phyloP scores from a whole-genome alignment of 805 yeast genomes.

The Candida maesae region DNA sequence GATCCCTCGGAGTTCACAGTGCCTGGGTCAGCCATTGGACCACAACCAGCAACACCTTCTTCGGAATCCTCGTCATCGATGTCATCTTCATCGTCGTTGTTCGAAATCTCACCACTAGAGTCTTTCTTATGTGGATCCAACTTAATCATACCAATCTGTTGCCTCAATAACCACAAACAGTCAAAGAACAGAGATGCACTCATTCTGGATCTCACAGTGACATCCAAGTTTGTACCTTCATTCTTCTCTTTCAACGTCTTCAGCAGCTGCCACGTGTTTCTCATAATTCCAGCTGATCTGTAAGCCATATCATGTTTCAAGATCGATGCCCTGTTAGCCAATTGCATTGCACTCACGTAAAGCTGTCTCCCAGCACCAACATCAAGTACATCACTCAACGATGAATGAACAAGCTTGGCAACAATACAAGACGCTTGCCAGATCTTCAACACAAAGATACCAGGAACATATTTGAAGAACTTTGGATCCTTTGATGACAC shows the following conservation, averaged over 20 bases:
- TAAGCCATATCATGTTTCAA: constrained; percentile 90
- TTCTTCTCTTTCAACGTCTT: constrained; percentile 56
- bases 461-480: constrained; percentile 77
- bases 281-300: constrained; percentile 90
- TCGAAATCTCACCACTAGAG: constrained; percentile 11
- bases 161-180: constrained; percentile 77
- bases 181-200: constrained; percentile 92
- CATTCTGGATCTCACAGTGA: constrained; percentile 78
- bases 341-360: constrained; percentile 60
- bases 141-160: constrained; percentile 83
- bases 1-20: constrained; percentile 35
- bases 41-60: constrained; percentile 19
- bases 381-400: constrained; percentile 64
- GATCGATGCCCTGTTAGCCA: constrained; percentile 77
- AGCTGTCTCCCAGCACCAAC: constrained; percentile 65
- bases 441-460: constrained; percentile 71
- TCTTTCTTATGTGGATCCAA: constrained; percentile 32
- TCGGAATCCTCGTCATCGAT: constrained; percentile 26
- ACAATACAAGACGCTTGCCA: constrained; percentile 93
- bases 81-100: constrained; percentile 25
- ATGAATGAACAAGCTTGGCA: constrained; percentile 73
- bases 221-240: constrained; percentile 35
- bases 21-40: constrained; percentile 27
- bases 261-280: constrained; percentile 88
- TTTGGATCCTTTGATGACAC: constrained; percentile 56